Percentiles rank a stretch among this genome's conserved stretches.
Evolutionary conservation across 305 asterid genomes (phyloP).

Genomic region (Plantago coronopus): DNA sequence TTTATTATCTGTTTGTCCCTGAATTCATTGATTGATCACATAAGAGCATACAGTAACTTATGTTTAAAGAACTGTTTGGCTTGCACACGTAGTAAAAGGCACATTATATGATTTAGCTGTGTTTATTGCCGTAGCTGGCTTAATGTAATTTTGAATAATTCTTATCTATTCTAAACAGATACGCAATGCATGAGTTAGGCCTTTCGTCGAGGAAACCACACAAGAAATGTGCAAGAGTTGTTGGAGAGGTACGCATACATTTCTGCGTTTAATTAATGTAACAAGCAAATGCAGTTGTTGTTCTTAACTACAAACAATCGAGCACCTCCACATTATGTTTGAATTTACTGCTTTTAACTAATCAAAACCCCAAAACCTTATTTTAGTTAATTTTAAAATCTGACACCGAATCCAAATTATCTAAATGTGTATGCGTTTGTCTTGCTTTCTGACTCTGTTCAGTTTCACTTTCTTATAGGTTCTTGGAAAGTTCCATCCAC

Average conservation of each 20-base stretch:
- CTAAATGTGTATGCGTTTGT: neutral
- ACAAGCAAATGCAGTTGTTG: no score
- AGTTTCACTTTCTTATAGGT: conserved; percentile 46
- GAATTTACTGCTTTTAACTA: neutral
- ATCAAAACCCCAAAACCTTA: neutral
- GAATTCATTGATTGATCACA: neutral
- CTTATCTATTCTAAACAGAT: conserved; percentile 40
- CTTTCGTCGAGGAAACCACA: conserved; percentile 84
- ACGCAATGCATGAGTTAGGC: conserved; percentile 96
- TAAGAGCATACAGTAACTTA: neutral
- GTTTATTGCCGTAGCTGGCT: conserved; percentile 16
- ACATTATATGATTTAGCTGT: neutral
- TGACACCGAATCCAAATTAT: neutral
- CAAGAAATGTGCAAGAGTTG: conserved; percentile 98
- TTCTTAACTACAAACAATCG: neutral
- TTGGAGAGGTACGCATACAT: conserved; percentile 76
- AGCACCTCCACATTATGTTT: neutral
- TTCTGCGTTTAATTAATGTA: no score
- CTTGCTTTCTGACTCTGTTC: conserved; percentile 18
- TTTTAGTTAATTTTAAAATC: neutral
- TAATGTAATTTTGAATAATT: conserved; percentile 13
- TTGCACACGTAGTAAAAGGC: neutral
- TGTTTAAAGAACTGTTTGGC: neutral
- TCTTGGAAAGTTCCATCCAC: conserved; percentile 97
- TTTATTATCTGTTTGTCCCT: neutral